A percentile compares a stretch with the other conserved stretches of the same genome.
These are phyloP conservation scores for Tulasnella sp. DNA, from an alignment of 768 basidiomycete species.

Conservation along the genomic window DNA sequence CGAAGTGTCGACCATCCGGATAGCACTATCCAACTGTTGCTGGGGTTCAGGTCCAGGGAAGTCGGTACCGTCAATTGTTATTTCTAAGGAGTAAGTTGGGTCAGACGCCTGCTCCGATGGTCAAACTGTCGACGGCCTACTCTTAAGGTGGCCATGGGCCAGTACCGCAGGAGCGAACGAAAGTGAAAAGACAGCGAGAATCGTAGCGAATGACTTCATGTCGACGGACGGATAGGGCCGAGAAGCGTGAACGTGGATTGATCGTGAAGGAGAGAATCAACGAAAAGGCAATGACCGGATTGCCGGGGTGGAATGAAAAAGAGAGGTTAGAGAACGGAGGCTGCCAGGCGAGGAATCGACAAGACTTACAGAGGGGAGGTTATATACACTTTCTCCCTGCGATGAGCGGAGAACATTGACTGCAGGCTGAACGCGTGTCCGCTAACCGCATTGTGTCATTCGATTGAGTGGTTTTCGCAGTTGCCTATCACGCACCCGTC, in stretches of 20 bases:
- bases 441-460: too few relatives aligned
- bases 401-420: too few relatives aligned
- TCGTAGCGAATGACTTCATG: constrained; percentile 15
- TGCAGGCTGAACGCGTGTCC: too few relatives aligned
- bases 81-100: constrained; percentile 4
- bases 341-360: neutral
- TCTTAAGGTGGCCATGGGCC: constrained; percentile 36
- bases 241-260: neutral
- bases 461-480: too few relatives aligned
- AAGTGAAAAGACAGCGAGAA: constrained; percentile 15
- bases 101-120: neutral
- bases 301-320: neutral
- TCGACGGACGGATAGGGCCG: neutral
- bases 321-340: neutral
- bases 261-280: neutral
- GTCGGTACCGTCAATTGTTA: constrained; percentile 34
- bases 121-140: constrained; percentile 11
- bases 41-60: constrained; percentile 34
- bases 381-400: too few relatives aligned
- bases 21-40: constrained; percentile 25
- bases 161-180: constrained; percentile 22
- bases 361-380: neutral
- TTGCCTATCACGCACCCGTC: too few relatives aligned
- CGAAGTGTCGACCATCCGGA: constrained; percentile 35
- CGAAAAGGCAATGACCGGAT: constrained; percentile 14